These are phyloP conservation scores for Pyrenula massariospora DNA, from an alignment of 495 filamentous ascomycete species.

Conservation along the genomic window DNA sequence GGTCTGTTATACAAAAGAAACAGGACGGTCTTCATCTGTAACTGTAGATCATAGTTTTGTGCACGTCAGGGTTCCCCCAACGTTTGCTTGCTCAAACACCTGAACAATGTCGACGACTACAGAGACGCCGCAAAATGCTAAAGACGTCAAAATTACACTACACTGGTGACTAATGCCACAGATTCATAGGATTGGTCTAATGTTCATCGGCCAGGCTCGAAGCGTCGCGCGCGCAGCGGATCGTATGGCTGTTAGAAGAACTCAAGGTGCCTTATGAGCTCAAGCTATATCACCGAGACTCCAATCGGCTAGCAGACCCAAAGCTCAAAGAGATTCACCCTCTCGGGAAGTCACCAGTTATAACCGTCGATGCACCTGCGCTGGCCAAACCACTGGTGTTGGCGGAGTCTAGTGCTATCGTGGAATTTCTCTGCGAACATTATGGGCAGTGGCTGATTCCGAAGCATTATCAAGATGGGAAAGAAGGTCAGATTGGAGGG, in stretches of 20 bases:
- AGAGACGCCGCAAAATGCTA: slow-evolving; percentile 5
- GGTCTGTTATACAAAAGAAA: too few relatives aligned
- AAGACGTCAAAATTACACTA: slow-evolving; percentile 55
- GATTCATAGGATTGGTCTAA: too few relatives aligned
- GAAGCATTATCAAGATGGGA: slow-evolving; percentile 43
- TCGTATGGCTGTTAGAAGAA: slow-evolving; percentile 84
- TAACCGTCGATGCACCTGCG: slow-evolving; percentile 42
- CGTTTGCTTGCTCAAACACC: too few relatives aligned
- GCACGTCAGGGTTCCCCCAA: too few relatives aligned
- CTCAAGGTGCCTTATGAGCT: slow-evolving; percentile 68
- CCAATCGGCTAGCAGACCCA: slow-evolving; percentile 50
- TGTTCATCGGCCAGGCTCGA: slow-evolving; percentile 58
- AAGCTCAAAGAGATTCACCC: slow-evolving; percentile 70
- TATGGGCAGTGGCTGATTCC: slow-evolving; percentile 54
- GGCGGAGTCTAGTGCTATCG: slow-evolving; percentile 69
- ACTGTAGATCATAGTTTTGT: too few relatives aligned
- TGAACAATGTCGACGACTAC: not conserved
- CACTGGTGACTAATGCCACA: too few relatives aligned
- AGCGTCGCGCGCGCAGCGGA: slow-evolving; percentile 68
- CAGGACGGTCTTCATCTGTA: too few relatives aligned
- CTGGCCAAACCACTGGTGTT: slow-evolving; percentile 47
- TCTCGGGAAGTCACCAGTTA: slow-evolving; percentile 71
- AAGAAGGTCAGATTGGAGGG: slow-evolving; percentile 44
- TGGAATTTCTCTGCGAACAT: slow-evolving; percentile 71
- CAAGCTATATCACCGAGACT: slow-evolving; percentile 56